Conservation (phyloP, 768 basidiomycete species). For the Mycena vulgaris region DNA sequence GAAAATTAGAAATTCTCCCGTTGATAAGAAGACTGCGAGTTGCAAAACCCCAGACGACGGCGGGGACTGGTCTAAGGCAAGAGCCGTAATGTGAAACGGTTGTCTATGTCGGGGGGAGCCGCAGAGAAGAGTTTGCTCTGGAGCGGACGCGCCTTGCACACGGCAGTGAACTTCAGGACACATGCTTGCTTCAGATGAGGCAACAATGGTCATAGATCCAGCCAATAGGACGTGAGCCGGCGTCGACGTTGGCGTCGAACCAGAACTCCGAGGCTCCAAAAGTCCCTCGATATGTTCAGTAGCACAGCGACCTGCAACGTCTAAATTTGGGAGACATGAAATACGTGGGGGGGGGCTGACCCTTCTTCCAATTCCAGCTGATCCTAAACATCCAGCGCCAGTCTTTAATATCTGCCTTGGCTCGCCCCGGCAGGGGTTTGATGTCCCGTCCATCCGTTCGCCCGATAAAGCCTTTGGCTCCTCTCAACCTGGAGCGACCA, state of each 20-base stretch:
- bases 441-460: constrained; percentile 72
- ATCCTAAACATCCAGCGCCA: constrained; percentile 94
- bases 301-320: constrained; percentile 72
- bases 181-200: constrained; percentile 59
- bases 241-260: constrained; percentile 29
- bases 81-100: constrained; percentile 67
- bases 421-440: constrained; percentile 71
- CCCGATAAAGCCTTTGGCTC: constrained; percentile 73
- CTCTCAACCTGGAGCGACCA: constrained; percentile 78
- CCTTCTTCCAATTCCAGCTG: constrained; percentile 86
- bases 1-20: constrained; percentile 78
- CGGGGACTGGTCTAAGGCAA: constrained; percentile 84
- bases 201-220: constrained; percentile 72
- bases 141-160: constrained; percentile 52
- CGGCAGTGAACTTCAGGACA: constrained; percentile 53
- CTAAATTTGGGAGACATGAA: background rate
- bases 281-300: constrained; percentile 55
- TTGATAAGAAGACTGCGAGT: constrained; percentile 74
- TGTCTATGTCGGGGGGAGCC: constrained; percentile 52
- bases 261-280: constrained; percentile 21
- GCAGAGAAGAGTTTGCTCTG: constrained; percentile 60
- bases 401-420: constrained; percentile 60
- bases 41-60: constrained; percentile 60
- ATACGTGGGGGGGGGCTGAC: constrained; percentile 57
- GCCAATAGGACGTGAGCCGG: constrained; percentile 68